phyloP scores from a whole-genome alignment of 2,329 filamentous ascomycete species.

The Colletotrichum chrysophilum region DNA sequence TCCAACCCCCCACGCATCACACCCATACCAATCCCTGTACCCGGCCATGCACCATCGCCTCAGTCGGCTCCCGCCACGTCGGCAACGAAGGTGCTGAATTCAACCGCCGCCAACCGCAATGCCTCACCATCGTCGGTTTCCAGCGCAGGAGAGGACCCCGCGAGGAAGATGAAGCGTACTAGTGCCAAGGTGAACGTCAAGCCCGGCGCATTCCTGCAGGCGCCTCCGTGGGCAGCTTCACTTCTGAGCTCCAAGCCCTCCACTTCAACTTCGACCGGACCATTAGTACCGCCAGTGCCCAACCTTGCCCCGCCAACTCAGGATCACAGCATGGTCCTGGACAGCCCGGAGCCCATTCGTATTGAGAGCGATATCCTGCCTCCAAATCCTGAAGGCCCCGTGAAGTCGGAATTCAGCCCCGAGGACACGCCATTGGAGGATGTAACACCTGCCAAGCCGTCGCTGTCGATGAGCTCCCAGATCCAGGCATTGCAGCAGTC shows the following conservation, averaged over 20 bases:
- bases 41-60: not conserved
- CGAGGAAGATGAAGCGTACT: conserved; percentile 14
- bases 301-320: not conserved
- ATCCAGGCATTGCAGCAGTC: conserved; percentile 33
- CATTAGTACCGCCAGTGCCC: not conserved
- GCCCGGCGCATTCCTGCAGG: not conserved
- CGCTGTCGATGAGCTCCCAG: conserved; percentile 11
- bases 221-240: conserved; percentile 7
- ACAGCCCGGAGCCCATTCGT: conserved; percentile 1
- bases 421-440: not conserved
- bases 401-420: not conserved
- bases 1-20: not conserved
- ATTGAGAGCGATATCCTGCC: conserved; percentile 29
- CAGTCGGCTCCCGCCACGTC: not conserved
- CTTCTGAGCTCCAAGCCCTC: not conserved
- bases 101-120: not conserved
- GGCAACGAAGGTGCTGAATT: not conserved
- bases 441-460: not conserved
- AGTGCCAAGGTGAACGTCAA: not conserved
- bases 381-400: not conserved
- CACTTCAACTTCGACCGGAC: not conserved
- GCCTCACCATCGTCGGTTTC: not conserved
- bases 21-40: not conserved
- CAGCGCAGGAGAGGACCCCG: not conserved
- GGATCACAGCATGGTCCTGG: not conserved